phyloP scores from a whole-genome alignment of 2,329 filamentous ascomycete genomes.

The Sporothrix inflata region DNA sequence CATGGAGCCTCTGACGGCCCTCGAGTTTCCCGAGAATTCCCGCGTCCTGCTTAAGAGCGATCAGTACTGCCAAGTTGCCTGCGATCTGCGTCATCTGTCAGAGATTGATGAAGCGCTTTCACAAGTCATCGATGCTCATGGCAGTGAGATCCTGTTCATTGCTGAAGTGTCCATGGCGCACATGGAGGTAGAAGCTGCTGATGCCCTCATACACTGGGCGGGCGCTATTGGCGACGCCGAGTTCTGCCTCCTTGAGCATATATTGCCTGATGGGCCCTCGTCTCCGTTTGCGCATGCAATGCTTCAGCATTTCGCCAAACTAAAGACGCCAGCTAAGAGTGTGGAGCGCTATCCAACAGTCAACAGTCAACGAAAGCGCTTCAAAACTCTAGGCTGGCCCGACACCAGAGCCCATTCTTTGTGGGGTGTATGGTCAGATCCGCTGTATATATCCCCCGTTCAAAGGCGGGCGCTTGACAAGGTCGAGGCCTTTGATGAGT shows the following conservation, averaged over 20 bases:
- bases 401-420: slow-evolving; percentile 67
- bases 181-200: slow-evolving; percentile 74
- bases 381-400: slow-evolving; percentile 69
- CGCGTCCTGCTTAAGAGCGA: slow-evolving; percentile 65
- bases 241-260: slow-evolving; percentile 87
- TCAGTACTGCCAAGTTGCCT: slow-evolving; percentile 78
- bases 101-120: slow-evolving; percentile 63
- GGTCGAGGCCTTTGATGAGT: slow-evolving; percentile 89
- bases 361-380: slow-evolving; percentile 69
- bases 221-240: slow-evolving; percentile 63
- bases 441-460: slow-evolving; percentile 62
- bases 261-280: slow-evolving; percentile 73
- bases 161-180: slow-evolving; percentile 92
- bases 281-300: slow-evolving; percentile 89
- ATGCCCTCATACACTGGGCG: slow-evolving; percentile 78
- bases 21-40: slow-evolving; percentile 47
- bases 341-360: slow-evolving; percentile 70
- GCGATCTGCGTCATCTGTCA: slow-evolving; percentile 72
- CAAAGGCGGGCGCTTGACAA: slow-evolving; percentile 67
- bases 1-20: slow-evolving; percentile 52
- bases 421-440: slow-evolving; percentile 81
- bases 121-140: slow-evolving; percentile 58
- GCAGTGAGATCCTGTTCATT: slow-evolving; percentile 72
- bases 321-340: slow-evolving; percentile 77
- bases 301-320: slow-evolving; percentile 79